Evolutionary conservation across 2,329 filamentous ascomycete genomes (phyloP).

Genomic region (Neurospora sp.): DNA sequence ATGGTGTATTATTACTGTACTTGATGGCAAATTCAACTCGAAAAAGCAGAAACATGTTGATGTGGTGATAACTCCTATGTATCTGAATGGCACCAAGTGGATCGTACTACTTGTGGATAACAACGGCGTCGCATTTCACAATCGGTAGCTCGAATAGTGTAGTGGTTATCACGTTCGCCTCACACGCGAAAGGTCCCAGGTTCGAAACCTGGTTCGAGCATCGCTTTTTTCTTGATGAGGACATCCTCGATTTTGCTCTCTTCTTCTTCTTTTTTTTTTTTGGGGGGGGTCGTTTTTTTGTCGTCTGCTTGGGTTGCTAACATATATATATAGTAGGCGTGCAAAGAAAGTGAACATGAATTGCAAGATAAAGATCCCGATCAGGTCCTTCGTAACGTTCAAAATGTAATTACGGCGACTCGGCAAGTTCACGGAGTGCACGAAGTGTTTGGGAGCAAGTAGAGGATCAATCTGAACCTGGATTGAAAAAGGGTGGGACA

Average conservation of each 20-base stretch:
- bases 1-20: no score
- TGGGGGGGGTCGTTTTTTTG: background rate
- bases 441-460: background rate
- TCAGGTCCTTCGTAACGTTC: background rate
- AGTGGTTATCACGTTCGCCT: background rate
- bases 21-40: no score
- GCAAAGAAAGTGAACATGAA: background rate
- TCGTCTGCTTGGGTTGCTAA: background rate
- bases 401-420: background rate
- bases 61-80: background rate
- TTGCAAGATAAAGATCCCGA: background rate
- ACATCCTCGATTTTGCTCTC: background rate
- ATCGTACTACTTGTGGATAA: background rate
- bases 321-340: background rate
- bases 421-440: background rate
- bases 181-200: background rate
- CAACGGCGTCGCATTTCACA: background rate
- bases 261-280: background rate
- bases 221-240: background rate
- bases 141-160: background rate
- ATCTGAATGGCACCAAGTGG: background rate
- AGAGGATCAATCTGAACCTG: background rate
- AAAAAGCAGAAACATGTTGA: no score
- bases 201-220: background rate
- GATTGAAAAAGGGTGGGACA: background rate